Evolutionary conservation across 1,284 basidiomycete genomes (phyloP).

Genomic region (Rhodotorula glutinis): DNA sequence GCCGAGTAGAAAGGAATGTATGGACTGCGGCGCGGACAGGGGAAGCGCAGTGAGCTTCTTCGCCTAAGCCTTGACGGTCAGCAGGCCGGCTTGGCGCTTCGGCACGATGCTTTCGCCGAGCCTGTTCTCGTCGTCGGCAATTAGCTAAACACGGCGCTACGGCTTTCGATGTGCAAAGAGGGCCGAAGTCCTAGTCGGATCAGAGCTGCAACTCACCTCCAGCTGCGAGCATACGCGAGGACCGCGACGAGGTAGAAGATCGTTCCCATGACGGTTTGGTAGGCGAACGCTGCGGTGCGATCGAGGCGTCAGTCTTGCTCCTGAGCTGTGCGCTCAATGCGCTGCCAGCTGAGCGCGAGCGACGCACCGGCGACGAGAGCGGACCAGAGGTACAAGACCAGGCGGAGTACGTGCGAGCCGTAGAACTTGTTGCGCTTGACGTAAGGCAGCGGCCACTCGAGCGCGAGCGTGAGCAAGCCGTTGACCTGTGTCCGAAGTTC

Average conservation of each 20-base stretch:
- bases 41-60: too few relatives aligned
- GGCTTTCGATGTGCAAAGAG: too few relatives aligned
- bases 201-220: background rate
- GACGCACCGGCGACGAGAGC: constrained; percentile 31
- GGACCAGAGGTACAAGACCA: constrained; percentile 25
- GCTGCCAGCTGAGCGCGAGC: too few relatives aligned
- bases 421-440: constrained; percentile 11
- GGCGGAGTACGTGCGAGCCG: constrained; percentile 13
- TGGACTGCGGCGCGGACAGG: too few relatives aligned
- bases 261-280: constrained; percentile 34
- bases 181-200: too few relatives aligned
- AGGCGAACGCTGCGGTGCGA: constrained; percentile 6
- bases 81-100: background rate
- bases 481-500: constrained; percentile 47
- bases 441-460: constrained; percentile 55
- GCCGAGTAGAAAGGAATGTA: too few relatives aligned
- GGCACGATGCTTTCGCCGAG: background rate
- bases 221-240: constrained; percentile 4
- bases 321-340: too few relatives aligned
- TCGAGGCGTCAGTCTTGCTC: too few relatives aligned
- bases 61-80: too few relatives aligned
- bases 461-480: constrained; percentile 58
- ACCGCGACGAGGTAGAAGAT: constrained; percentile 29
- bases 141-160: background rate
- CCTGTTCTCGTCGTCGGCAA: background rate